Evolutionary conservation across 2,329 filamentous ascomycete species (phyloP), one percentile per base, ranked within the genome.

Genomic region (Mycosphaerella arachidis): DNA sequence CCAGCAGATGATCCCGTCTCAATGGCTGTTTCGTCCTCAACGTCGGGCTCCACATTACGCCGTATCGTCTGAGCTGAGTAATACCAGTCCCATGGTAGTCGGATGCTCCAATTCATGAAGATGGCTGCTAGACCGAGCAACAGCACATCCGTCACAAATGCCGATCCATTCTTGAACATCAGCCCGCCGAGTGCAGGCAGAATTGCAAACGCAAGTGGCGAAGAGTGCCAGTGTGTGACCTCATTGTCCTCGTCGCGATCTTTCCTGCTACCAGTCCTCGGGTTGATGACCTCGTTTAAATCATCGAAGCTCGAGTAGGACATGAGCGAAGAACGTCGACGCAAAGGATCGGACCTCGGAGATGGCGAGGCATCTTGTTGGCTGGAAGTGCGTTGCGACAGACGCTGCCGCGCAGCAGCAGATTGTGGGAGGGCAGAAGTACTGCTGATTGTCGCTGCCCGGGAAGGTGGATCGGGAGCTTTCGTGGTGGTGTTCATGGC

Each of bases 71-170:
- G 79, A 3, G 80, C 79, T 10, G 78, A 75, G 59, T 78, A 76
- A 62, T 83, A 83, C 81, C 81, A 83, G 57, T 82, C 77, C 92
- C 93, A 97, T 67, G 93, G 93, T 66, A 94, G 81, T 58, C 91
- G 88, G 48, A 97, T 88, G 53, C 90, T 92, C 91, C 92, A 97
- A 72, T 96, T 92, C 63, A 97, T 79, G 70, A 97, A 95, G 48
- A 97, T 83, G 4, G 88, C 90, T 1, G 90, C 90, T 62, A 97
- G 75, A 2, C 84, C 86, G 33, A 97, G 77, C 35, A 97, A 79
- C 68, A 94, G 88, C 30, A 96, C 76, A 74, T 97, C 93, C 0
- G 92, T 96, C 57, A 92, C 85, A 62, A 97, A 82, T 0, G 88
- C 84, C 67, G 87, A 88, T 12, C 93, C 93, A 76, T 96, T 90